Percentiles rank a stretch among this genome's conserved stretches.
Evolutionary conservation across 768 basidiomycete species (phyloP).

Genomic region (Pleurotus pulmonarius): DNA sequence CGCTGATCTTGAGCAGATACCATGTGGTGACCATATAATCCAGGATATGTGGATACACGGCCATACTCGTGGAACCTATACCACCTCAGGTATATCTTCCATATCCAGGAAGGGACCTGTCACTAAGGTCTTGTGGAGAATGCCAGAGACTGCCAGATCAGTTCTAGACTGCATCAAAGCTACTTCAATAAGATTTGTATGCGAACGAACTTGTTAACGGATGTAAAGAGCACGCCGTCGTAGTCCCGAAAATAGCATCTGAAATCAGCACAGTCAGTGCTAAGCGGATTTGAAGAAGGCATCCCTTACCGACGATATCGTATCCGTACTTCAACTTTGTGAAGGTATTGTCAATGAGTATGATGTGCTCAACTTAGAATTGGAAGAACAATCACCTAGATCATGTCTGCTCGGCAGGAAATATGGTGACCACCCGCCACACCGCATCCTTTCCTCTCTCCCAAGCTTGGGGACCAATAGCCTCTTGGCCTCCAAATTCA

Average conservation of each 20-base stretch:
- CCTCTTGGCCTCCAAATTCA: conserved; percentile 78
- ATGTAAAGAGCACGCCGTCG: no score
- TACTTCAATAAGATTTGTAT: no score
- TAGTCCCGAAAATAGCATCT: neutral
- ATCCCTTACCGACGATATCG: no score
- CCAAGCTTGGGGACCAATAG: conserved; percentile 82
- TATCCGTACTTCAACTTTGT: no score
- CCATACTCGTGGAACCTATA: no score
- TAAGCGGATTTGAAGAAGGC: neutral
- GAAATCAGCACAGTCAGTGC: neutral
- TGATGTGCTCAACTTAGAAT: neutral
- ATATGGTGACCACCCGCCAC: conserved; percentile 75
- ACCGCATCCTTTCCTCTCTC: conserved; percentile 78
- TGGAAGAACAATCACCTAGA: neutral
- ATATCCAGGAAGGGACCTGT: no score
- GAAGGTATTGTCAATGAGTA: no score
- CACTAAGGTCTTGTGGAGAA: no score
- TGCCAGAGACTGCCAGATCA: no score
- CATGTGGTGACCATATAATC: conserved; percentile 2
- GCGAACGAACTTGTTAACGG: no score
- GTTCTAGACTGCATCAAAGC: no score
- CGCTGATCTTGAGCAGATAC: neutral
- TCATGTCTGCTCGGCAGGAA: conserved; percentile 21
- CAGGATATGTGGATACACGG: neutral
- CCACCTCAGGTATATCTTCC: no score